These are phyloP conservation scores for Cadophora sp. DNA, from an alignment of 2,329 filamentous ascomycete species.

Conservation along the genomic window DNA sequence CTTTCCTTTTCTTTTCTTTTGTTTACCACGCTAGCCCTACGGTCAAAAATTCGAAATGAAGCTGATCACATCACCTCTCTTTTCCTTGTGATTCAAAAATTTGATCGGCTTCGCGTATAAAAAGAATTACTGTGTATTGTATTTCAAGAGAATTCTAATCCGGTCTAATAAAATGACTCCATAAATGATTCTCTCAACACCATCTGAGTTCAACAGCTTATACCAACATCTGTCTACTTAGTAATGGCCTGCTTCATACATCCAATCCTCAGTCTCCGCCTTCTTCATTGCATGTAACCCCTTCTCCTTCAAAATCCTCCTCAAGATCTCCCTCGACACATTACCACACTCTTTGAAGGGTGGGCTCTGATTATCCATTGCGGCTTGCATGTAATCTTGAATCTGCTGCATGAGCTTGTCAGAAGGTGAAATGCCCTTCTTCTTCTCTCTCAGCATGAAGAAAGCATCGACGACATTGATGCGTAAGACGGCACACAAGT, in stretches of 20 bases:
- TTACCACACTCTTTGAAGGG: background rate
- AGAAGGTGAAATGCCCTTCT: background rate
- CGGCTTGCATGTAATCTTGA: background rate
- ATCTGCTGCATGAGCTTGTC: background rate
- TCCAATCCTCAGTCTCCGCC: background rate
- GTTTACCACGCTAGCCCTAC: too few species aligned
- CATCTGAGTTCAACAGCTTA: too few species aligned
- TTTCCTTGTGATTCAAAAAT: too few species aligned
- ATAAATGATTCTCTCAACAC: too few species aligned
- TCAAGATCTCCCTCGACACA: conserved; percentile 7
- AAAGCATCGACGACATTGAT: conserved; percentile 3
- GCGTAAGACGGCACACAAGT: background rate
- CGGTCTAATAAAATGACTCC: too few species aligned
- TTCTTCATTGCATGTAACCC: background rate
- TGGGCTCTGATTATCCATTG: background rate
- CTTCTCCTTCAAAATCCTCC: conserved; percentile 1
- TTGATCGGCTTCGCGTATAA: too few species aligned
- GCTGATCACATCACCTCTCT: too few species aligned
- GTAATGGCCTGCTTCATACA: background rate
- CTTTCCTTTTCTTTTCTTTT: too few species aligned
- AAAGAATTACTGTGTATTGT: too few species aligned
- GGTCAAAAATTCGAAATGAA: too few species aligned
- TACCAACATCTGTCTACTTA: background rate
- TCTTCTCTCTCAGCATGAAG: conserved; percentile 9
- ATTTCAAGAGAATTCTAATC: too few species aligned